phyloP scores from a whole-genome alignment of 202 grass and related monocot species.

The Panicum virgatum region DNA sequence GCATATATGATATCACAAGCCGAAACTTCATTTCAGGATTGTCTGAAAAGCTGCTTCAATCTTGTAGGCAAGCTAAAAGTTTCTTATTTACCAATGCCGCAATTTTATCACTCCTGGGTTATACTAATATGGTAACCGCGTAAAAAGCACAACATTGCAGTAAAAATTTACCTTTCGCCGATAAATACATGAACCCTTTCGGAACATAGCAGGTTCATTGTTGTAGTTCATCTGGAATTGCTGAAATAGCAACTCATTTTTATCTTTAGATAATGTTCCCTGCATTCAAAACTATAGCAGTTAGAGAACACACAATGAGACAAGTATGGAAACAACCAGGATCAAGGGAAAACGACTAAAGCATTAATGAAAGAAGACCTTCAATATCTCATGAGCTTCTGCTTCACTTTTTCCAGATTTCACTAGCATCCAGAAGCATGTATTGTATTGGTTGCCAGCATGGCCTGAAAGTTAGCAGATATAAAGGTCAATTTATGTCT shows the following conservation, averaged over 20 bases:
- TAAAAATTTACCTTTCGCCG: slow-evolving; percentile 53
- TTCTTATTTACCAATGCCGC: slow-evolving; percentile 18
- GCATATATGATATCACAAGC: background rate
- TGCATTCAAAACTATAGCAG: slow-evolving; percentile 28
- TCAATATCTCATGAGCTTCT: slow-evolving; percentile 69
- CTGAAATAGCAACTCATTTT: slow-evolving; percentile 89
- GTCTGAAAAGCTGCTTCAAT: slow-evolving; percentile 15
- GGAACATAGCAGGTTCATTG: slow-evolving; percentile 69
- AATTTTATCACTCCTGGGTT: background rate
- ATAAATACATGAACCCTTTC: slow-evolving; percentile 79
- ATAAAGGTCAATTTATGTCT: slow-evolving; percentile 18
- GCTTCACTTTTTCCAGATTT: slow-evolving; percentile 80
- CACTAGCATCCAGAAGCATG: slow-evolving; percentile 91
- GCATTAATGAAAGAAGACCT: slow-evolving; percentile 58
- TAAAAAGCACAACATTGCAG: slow-evolving; percentile 15
- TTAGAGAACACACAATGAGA: slow-evolving; percentile 9
- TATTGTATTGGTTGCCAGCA: slow-evolving; percentile 80
- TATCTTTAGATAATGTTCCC: slow-evolving; percentile 86
- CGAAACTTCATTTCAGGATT: background rate
- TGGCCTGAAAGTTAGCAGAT: slow-evolving; percentile 61
- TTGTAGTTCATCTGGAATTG: slow-evolving; percentile 91
- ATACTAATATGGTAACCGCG: background rate
- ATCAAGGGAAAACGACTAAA: background rate
- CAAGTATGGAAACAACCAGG: slow-evolving; percentile 25
- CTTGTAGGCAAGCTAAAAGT: background rate